Base-by-base conservation (phyloP, 2,329 filamentous ascomycete genomes). In the Coniochaeta ligniaria region DNA sequence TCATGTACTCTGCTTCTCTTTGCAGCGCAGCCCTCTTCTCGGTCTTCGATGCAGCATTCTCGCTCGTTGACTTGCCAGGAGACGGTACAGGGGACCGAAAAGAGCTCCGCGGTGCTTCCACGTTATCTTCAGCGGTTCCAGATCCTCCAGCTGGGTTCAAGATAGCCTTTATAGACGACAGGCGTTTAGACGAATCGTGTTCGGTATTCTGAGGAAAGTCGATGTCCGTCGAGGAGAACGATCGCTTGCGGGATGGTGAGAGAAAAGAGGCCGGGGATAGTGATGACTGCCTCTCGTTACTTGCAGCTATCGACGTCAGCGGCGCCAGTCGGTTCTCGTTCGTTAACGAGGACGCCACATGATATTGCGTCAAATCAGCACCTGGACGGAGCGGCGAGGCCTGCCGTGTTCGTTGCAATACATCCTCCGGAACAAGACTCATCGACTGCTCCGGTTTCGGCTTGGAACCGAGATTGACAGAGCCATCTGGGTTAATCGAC, bases 111-210 rank as follows among this genome's bases (percentile, higher is more conserved):
- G 54, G 35, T 36, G 12, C 11, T 12, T 56, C 54, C 5, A 1
- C 24, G 5, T n/a, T 52, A n/a, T 17, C 26, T 11, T 52, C 47
- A 47, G n/a, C 6, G 20, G 76, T 17, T 8, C 66, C 56, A 28
- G 60, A 58, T 57, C 77, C 73, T 69, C 66, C 67, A 4, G 63
- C 60, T 2, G 85, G 85, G 64, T 92, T 92, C 14, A 93, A 75
- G 52, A 92, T 88, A 6, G 89, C 90, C 65, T 87, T 90, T 63
- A 92, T 92, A 3, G 88, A 91, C 20, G 87, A 90, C 4, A 92
- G 74, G 16, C 89, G 84, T 70, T 89, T 82, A 47, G 83, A 74
- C 41, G 74, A 75, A 28, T 84, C 80, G 26, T 77, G 74, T 2
- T 75, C 74, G n/a, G 68, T 59, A 43, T 59, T 58, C 45, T 45